A percentile compares a stretch with the other conserved stretches of the same genome.
These are phyloP conservation scores for Aspergillus flavus DNA, from an alignment of 2,329 filamentous ascomycete genomes.

Conservation along the genomic window DNA sequence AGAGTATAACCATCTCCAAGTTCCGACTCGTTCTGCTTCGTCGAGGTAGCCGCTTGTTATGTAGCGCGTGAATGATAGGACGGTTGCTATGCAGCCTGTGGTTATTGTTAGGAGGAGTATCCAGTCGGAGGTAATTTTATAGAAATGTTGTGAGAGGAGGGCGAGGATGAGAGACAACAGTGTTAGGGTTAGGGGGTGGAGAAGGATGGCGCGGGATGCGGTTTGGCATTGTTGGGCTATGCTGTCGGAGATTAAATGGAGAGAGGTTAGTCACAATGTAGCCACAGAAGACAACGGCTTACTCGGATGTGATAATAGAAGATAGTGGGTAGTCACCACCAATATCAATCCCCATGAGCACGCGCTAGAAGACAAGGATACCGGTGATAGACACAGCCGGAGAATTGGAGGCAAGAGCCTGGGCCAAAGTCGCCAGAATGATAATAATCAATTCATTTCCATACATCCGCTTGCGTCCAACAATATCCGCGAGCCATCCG, in stretches of 20 bases:
- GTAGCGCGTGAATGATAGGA: slow-evolving; percentile 9
- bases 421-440: slow-evolving; percentile 75
- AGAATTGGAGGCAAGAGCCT: slow-evolving; percentile 67
- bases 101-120: background rate
- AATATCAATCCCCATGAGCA: slow-evolving; percentile 77
- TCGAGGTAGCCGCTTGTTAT: slow-evolving; percentile 51
- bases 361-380: slow-evolving; percentile 74
- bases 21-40: slow-evolving; percentile 57
- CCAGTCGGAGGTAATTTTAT: slow-evolving; percentile 30
- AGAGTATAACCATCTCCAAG: background rate
- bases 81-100: background rate
- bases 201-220: slow-evolving; percentile 64
- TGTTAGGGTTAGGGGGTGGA: slow-evolving; percentile 57
- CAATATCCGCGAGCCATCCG: slow-evolving; percentile 73
- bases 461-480: slow-evolving; percentile 84
- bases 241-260: slow-evolving; percentile 77
- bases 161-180: slow-evolving; percentile 42
- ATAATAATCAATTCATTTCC: slow-evolving; percentile 79
- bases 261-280: slow-evolving; percentile 47
- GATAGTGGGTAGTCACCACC: slow-evolving; percentile 83
- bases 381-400: slow-evolving; percentile 60
- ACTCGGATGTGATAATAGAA: slow-evolving; percentile 80
- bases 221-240: slow-evolving; percentile 79
- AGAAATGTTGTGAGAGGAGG: slow-evolving; percentile 44
- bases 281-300: slow-evolving; percentile 25